These are phyloP conservation scores for Paramecium caudatum DNA, from an alignment of 73 alveolate genomes.

Conservation along the genomic window DNA sequence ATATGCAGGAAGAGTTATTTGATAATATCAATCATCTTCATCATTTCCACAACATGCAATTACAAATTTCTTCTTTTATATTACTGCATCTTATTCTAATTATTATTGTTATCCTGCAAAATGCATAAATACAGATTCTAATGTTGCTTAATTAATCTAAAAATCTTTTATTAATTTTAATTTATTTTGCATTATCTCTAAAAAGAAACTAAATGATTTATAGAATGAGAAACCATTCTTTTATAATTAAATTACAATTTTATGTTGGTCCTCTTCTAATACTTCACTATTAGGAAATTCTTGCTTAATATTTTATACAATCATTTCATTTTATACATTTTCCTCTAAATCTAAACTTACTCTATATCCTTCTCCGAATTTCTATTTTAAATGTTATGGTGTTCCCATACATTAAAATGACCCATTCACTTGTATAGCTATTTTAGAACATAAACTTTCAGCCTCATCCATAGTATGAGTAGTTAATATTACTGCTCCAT, in stretches of 20 bases:
- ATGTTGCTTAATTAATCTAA: conserved; percentile 25
- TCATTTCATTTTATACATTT: not conserved
- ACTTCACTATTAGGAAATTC: conserved; percentile 17
- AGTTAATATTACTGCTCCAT: conserved; percentile 74
- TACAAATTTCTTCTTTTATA: not conserved
- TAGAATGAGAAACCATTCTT: conserved; percentile 40
- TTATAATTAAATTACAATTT: not conserved
- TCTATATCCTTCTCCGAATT: conserved; percentile 91
- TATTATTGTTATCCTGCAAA: conserved; percentile 20
- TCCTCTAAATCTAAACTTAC: conserved; percentile 78
- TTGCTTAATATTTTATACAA: not conserved
- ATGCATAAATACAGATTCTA: conserved; percentile 41
- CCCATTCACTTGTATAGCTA: conserved; percentile 92
- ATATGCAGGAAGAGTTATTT: conserved; percentile 42
- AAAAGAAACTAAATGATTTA: conserved; percentile 35
- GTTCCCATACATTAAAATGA: conserved; percentile 87
- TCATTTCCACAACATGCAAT: conserved; percentile 56
- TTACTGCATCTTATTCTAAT: not conserved
- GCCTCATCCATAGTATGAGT: conserved; percentile 84
- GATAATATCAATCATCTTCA: conserved; percentile 62
- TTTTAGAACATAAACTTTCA: conserved; percentile 89
- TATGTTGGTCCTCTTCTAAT: conserved; percentile 12
- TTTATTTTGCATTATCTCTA: conserved; percentile 3
- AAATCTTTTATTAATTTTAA: conserved; percentile 24
- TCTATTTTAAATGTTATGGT: conserved; percentile 83